Conservation (phyloP, 1,284 basidiomycete species). For the Salmacisia buchloeana region DNA sequence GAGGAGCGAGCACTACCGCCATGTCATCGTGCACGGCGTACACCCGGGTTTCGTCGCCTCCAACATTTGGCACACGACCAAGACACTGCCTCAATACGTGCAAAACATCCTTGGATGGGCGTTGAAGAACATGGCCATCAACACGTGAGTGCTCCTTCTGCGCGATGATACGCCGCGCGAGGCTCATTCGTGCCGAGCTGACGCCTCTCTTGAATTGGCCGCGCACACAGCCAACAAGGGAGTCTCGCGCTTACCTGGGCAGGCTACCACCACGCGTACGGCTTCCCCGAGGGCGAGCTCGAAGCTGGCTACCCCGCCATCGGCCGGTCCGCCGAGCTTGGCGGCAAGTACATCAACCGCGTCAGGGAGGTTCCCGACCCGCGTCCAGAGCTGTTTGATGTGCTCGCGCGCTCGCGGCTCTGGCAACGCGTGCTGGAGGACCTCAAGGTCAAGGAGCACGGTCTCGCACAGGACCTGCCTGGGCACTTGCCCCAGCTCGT, state of each 20-base stretch:
- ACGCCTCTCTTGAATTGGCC: not conserved
- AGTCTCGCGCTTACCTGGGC: conserved; percentile 25
- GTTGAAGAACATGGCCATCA: conserved; percentile 16
- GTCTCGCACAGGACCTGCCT: conserved; percentile 17
- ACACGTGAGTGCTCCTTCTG: not conserved
- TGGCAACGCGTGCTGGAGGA: conserved; percentile 40
- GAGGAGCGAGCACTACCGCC: conserved; percentile 26
- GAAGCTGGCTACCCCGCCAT: not conserved
- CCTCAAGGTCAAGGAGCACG: conserved; percentile 29
- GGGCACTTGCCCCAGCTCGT: conserved; percentile 16
- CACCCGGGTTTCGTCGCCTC: conserved; percentile 32
- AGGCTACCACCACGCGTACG: conserved; percentile 23
- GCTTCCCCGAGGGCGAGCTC: conserved; percentile 21
- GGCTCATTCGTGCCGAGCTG: not conserved
- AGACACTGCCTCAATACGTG: not conserved
- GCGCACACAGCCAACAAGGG: conserved; percentile 19
- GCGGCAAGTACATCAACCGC: conserved; percentile 34
- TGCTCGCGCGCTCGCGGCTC: conserved; percentile 27
- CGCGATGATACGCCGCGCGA: not conserved
- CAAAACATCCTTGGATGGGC: conserved; percentile 6
- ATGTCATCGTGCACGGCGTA: conserved; percentile 33
- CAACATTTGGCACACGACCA: conserved; percentile 31
- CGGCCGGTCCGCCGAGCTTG: conserved; percentile 25
- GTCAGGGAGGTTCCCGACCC: conserved; percentile 18
- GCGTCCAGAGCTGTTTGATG: conserved; percentile 32